Evolutionary conservation across 2,329 filamentous ascomycete species (phyloP).

Genomic region (Colletotrichum filicis): DNA sequence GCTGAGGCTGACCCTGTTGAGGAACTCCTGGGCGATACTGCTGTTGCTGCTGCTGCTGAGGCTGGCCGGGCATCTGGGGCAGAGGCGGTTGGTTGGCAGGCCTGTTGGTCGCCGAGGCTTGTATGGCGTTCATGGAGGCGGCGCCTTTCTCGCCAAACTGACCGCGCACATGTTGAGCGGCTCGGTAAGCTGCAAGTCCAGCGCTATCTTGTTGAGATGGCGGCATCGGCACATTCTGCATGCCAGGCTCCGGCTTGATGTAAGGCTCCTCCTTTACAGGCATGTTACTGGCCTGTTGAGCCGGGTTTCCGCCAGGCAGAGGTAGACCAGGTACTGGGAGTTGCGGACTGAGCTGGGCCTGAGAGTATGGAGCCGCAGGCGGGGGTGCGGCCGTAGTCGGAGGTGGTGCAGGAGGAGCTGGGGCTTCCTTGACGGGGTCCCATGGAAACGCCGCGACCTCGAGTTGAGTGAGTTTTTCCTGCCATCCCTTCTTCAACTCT

Average conservation of each 20-base stretch:
- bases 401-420: constrained; percentile 52
- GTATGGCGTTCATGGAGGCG: constrained; percentile 73
- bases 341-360: constrained; percentile 49
- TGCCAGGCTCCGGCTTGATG: constrained; percentile 60
- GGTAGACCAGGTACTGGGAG: constrained; percentile 44
- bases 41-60: constrained; percentile 38
- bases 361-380: constrained; percentile 43
- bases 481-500: constrained; percentile 90
- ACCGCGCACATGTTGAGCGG: constrained; percentile 65
- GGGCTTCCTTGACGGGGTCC: constrained; percentile 75
- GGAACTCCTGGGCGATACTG: constrained; percentile 23
- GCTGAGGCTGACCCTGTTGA: constrained; percentile 45
- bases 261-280: constrained; percentile 56
- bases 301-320: constrained; percentile 13
- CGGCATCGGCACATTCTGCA: constrained; percentile 38
- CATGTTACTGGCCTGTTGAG: constrained; percentile 55
- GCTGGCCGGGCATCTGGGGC: constrained; percentile 40
- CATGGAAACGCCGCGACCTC: constrained; percentile 92
- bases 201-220: constrained; percentile 41
- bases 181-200: constrained; percentile 62
- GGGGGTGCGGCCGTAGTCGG: constrained; percentile 39
- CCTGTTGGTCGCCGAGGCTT: constrained; percentile 49
- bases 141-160: constrained; percentile 73
- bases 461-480: constrained; percentile 86
- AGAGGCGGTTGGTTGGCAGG: constrained; percentile 45